Base-by-base conservation (phyloP, 1,284 basidiomycete species). In the Tilletia walkeri region DNA sequence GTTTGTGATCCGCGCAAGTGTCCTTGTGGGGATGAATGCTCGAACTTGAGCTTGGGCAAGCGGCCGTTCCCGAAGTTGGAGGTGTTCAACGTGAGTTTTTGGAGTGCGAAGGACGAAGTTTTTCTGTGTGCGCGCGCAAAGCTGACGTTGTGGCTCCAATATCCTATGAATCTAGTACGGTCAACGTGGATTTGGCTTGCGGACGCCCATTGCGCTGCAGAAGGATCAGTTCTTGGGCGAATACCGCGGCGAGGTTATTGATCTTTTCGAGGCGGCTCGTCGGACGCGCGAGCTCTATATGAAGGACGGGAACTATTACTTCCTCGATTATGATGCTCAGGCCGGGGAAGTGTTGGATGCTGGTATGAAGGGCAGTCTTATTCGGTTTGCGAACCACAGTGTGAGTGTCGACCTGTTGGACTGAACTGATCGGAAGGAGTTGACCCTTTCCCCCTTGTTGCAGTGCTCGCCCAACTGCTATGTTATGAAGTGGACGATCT, bases 231-330 rank as follows among this genome's bases (percentile, higher is more conserved):
- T 80, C 41, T 73, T 82, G 65, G 79, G 77, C 68, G 79, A 82
- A 70, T 82, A 82, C 59, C 76, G 80, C 34, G 80, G 80, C 47
- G 80, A 82, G 66, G 75, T 82, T 18, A 80, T 82, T 72, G 67
- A 80, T 41, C 67, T 78, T 7, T 50, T 66, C 30, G 79, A 82
- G 69, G 74, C 73, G 2, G 69, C 68, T n/a, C 75, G 78, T 54
- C 72, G 80, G 36, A 75, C 75, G 34, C 75, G 56, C 14, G 75
- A 77, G 38, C 66, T 72, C 61, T 82, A 82, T 71, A 75, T 75
- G 61, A 70, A 73, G 2, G 75, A 71, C 3, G 78, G 79, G 50
- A 80, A 81, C 67, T 82, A 67, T 56, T 82, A 82, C 71, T 68
- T 80, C 61, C 67, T 82, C 56, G 79, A 79, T 48, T 82, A 81